phyloP scores from a whole-genome alignment of 441 rosid genomes.

The Breynia disticha region DNA sequence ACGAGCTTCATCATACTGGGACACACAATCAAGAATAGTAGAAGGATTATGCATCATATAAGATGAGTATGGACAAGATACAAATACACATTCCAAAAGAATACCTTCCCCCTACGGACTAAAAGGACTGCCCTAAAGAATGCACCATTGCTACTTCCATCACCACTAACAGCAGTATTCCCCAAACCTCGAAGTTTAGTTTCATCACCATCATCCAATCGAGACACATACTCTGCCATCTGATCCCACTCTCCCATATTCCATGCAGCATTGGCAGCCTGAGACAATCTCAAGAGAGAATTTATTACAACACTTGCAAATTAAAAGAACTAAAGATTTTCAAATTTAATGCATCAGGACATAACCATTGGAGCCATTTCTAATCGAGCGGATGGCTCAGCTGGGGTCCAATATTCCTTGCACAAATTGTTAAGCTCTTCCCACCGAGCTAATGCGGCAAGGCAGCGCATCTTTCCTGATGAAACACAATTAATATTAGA shows the following conservation, averaged over 20 bases:
- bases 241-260: constrained; percentile 99
- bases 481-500: background rate
- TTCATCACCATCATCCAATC: constrained; percentile 98
- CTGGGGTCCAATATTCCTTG: constrained; percentile 98
- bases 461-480: constrained; percentile 95
- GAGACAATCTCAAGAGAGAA: constrained; percentile 23
- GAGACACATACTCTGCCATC: constrained; percentile 97
- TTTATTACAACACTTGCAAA: constrained; percentile 6
- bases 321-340: constrained; percentile 1
- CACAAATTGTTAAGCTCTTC: constrained; percentile 96
- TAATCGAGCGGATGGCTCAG: constrained; percentile 92
- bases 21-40: constrained; percentile 5
- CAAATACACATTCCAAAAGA: background rate
- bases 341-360: constrained; percentile 18
- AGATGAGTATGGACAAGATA: background rate
- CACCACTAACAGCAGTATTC: constrained; percentile 83
- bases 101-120: constrained; percentile 85
- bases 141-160: constrained; percentile 98
- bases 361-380: constrained; percentile 99
- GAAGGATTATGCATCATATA: constrained; percentile 1
- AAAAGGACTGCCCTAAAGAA: constrained; percentile 93
- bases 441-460: constrained; percentile 99
- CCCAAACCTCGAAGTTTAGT: constrained; percentile 84
- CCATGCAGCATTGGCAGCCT: constrained; percentile 99
- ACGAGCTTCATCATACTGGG: constrained; percentile 90